Percentiles rank a stretch among this genome's conserved stretches.
Conservation (phyloP, 768 basidiomycete genomes). For the Leccinellum luteum region DNA sequence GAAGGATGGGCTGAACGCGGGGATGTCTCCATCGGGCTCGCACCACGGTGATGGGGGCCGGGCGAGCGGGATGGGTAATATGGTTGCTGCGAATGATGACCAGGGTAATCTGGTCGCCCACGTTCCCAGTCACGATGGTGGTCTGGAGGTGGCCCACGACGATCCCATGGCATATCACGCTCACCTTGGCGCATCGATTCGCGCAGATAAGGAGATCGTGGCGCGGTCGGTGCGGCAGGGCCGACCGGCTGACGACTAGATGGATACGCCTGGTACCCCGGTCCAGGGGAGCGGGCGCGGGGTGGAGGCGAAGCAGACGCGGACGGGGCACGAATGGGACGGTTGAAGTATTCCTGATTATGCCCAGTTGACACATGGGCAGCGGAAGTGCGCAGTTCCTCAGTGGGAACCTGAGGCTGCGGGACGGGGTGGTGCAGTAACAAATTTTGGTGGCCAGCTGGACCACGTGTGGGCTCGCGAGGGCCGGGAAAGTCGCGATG, state of each 20-base stretch:
- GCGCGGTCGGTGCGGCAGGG: constrained; percentile 50
- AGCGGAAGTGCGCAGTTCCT: constrained; percentile 46
- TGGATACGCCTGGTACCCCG: constrained; percentile 48
- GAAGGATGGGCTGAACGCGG: constrained; percentile 52
- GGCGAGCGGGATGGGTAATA: constrained; percentile 36
- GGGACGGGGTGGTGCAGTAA: constrained; percentile 70
- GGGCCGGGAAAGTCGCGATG: constrained; percentile 57
- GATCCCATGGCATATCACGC: constrained; percentile 58
- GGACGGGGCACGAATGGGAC: constrained; percentile 51
- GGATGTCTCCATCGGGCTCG: constrained; percentile 59
- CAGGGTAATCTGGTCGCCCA: constrained; percentile 38
- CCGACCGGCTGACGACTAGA: constrained; percentile 48
- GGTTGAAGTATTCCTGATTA: constrained; percentile 53
- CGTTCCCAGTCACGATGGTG: constrained; percentile 56
- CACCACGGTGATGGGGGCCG: constrained; percentile 37
- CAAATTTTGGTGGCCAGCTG: constrained; percentile 51
- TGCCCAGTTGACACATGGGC: constrained; percentile 43
- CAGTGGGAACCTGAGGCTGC: constrained; percentile 52
- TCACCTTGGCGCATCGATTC: constrained; percentile 49
- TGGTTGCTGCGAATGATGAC: constrained; percentile 30
- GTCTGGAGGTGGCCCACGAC: constrained; percentile 44
- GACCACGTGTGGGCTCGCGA: constrained; percentile 51
- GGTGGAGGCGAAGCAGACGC: constrained; percentile 59
- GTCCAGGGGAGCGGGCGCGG: constrained; percentile 50
- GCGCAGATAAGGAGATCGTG: constrained; percentile 60